Base-by-base conservation (phyloP, 345 rosid genomes). In the Geranium brycei region DNA sequence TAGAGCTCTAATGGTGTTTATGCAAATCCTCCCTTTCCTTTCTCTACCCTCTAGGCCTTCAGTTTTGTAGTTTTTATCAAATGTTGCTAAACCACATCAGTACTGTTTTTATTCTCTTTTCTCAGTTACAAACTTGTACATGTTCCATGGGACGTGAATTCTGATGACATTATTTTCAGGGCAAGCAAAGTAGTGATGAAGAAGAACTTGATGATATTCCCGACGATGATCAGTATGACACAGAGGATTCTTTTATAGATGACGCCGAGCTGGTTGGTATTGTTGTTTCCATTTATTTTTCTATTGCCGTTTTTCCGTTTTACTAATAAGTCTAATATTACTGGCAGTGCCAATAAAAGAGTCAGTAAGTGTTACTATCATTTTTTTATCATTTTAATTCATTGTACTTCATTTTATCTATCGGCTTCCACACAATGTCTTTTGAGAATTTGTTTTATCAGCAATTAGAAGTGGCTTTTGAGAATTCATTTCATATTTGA, bases 171-270 rank as follows among this genome's bases (percentile, higher is more conserved):
- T 60, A 23, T 23, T 70, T 65, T 38, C 61, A 61, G 73, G 73
- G 69, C 3, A 70, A 70, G 38, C 61, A 65, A 47, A 65, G 69
- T 40, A 17, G 73, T 17, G 65, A 70, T 11, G 73, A 70, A 58
- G 73, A 70, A 64, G 73, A 70, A 18, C 53, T 70, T 51, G 7
- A 65, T 40, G 73, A 62, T 70, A 60, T 61, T 38, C 69, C 73
- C n/a, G 69, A 65, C 60, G 65, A 70, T 19, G 69, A 65, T 61
- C 69, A 70, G 59, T 65, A 70, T 65, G 69, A 70, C 31, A 65
- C 73, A 19, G 69, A 70, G 30, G 73, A 70, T 57, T 70, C 66
- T 3, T 70, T 70, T 41, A 70, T 70, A 6, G 73, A 70, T 70
- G 73, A 70, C 19, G 51, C 69, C 2, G 73, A 70, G 65, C 65